Percentiles rank a stretch among this genome's conserved stretches.
phyloP scores from a whole-genome alignment of 306 rosid species.

The Castanospermum australe region DNA sequence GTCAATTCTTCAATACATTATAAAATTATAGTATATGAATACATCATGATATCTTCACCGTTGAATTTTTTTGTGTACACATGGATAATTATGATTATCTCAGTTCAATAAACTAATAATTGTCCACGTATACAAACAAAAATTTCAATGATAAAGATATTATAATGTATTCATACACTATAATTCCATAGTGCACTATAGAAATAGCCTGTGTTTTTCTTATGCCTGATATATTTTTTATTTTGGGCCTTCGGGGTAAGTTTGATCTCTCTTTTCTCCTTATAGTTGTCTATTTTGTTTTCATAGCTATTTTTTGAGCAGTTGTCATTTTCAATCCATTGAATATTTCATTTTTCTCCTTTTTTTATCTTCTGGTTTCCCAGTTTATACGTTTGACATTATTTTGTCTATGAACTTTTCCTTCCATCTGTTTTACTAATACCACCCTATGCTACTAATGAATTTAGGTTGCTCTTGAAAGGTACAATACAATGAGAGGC shows the following conservation, averaged over 20 bases:
- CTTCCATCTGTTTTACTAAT: background rate
- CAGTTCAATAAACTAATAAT: too few relatives aligned
- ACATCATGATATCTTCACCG: too few relatives aligned
- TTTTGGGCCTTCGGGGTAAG: background rate
- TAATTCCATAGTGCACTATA: too few relatives aligned
- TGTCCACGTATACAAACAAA: too few relatives aligned
- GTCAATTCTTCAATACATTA: too few relatives aligned
- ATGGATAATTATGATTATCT: too few relatives aligned
- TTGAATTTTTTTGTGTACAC: too few relatives aligned
- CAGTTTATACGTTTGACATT: background rate
- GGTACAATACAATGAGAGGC: slow-evolving; percentile 84
- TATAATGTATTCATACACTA: too few relatives aligned
- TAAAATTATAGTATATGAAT: too few relatives aligned
- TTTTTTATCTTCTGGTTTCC: background rate
- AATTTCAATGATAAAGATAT: too few relatives aligned
- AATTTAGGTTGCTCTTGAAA: slow-evolving; percentile 85
- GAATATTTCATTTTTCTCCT: background rate
- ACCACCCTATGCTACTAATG: background rate
- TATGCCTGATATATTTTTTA: background rate
- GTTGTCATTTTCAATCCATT: background rate
- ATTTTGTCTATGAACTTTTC: background rate
- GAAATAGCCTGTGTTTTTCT: too few relatives aligned
- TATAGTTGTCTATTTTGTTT: background rate
- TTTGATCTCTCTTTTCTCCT: background rate
- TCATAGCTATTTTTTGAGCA: background rate